A percentile compares a stretch with the other conserved stretches of the same genome.
These are phyloP conservation scores for Sarocladiaceae sp. DNA, from an alignment of 2,329 filamentous ascomycete genomes.

Conservation along the genomic window DNA sequence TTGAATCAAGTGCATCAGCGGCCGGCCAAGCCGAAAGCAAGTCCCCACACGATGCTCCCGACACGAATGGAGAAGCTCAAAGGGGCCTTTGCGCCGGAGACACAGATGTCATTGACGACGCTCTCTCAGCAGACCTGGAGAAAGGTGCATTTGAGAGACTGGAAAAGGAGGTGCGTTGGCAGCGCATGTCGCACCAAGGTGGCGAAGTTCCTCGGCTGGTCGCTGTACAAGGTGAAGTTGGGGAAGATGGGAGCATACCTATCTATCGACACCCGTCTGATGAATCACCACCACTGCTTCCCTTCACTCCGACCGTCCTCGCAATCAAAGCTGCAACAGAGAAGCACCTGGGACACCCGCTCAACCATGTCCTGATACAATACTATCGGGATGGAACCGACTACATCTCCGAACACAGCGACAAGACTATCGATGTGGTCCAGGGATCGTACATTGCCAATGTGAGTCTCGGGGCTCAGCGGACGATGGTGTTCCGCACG, in stretches of 20 bases:
- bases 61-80: conserved; percentile 15
- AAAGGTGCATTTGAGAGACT: conserved; percentile 62
- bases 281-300: conserved; percentile 68
- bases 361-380: conserved; percentile 93
- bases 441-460: conserved; percentile 81
- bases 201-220: conserved; percentile 89
- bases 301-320: conserved; percentile 69
- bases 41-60: background rate
- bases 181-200: conserved; percentile 86
- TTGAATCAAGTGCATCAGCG: conserved; percentile 11
- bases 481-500: conserved; percentile 83
- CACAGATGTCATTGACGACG: conserved; percentile 63
- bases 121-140: conserved; percentile 54
- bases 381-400: conserved; percentile 84
- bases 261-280: conserved; percentile 95
- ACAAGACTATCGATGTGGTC: conserved; percentile 91
- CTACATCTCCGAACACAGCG: conserved; percentile 92
- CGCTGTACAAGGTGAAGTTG: conserved; percentile 74
- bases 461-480: conserved; percentile 83
- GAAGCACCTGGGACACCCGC: conserved; percentile 62
- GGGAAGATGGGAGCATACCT: conserved; percentile 65
- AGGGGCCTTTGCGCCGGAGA: conserved; percentile 72
- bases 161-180: conserved; percentile 73
- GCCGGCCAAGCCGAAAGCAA: background rate
- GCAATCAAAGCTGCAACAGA: conserved; percentile 65